Base-by-base conservation (phyloP, 106 monocot species). In the Posidonia australis region DNA sequence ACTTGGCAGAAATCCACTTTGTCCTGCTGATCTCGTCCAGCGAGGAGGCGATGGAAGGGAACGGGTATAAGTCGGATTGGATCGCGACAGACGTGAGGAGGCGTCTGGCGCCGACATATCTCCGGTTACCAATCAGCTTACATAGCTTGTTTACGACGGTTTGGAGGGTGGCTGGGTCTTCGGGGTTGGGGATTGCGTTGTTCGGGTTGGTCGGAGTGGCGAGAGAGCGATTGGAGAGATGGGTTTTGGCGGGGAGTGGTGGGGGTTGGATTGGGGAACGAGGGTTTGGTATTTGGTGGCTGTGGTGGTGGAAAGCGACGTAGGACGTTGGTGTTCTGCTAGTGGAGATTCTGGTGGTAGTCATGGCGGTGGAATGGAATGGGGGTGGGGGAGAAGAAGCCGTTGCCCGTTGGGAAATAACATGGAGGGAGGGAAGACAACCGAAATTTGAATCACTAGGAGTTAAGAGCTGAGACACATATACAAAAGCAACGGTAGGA, bases 31-130 rank as follows among this genome's bases (percentile, higher is more conserved):
- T 70, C 19, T 45, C 30, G 14, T 74, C 66, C 51, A 86, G 62
- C n/a, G 75, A 58, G 41, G 82, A 67, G 32, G 75, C 74, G 19
- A 89, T 19, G 65, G 77, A 63, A 56, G 63, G 55, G 63, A 85
- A 79, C 1, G 81, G 78, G 44, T 47, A 20, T 18, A 58, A 12
- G 20, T 44, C 60, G 49, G 30, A 23, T 10, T 67, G 52, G 27
- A 63, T 45, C 58, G 68, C 60, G 22, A 84, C 46, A 55, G 84
- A 72, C 10, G 21, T 14, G 60, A 94, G 90, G 57, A 66, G 62
- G 49, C 28, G 44, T 59, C 82, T 86, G 62, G 90, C 94, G 7
- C 63, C 43, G 17, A 36, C 54, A 63, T 70, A 94, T 10, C 75
- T 36, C 23, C 57, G 68, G 59, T 41, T 55, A 44, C 32, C 60